Evolutionary conservation across 345 rosid species (phyloP), one percentile per base, ranked within the genome.

Genomic region (Citrus mangshanensis): DNA sequence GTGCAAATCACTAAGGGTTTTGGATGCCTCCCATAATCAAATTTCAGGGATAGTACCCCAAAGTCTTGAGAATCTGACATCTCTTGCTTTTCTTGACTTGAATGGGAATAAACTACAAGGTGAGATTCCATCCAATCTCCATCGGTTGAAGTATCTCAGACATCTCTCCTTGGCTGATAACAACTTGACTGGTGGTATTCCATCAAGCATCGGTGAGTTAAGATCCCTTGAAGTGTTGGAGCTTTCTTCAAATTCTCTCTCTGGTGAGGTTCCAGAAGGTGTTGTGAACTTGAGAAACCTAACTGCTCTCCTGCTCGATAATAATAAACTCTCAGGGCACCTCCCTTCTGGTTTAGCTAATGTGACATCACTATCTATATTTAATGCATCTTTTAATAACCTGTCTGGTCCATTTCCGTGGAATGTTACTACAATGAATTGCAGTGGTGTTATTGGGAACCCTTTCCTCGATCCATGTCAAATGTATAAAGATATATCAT

Each of bases 11-110:
- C 81, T 83, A 8, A 73, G 70, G 59, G 67, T 69, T 80, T 70
- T 83, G 79, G 86, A 80, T 80, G 86, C 73, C 56, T 83, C 85
- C 21, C 60, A 42, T 37, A 80, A 83, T 63, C 68, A 55, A 68
- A 66, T 83, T 76, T 77, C 77, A 0, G 85, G 85, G 70, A 27
- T 67, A 16, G 70, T 83, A 35, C 85, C 83, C 5, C 75, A 1
- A 24, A 63, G 84, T 75, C 66, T 84, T 69, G 86, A 75, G 70
- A 64, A 68, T 72, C 70, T 83, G 76, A 76, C 35, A 27, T 83
- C 77, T 46, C 83, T 80, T 77, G 75, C 73, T 54, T 42, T 70
- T 58, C 86, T 83, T 62, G 74, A 83, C 74, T 73, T 83, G 56
- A 80, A 79, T 25, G 40, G 71, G 71, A 83, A 83, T 49, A 77